phyloP scores from a whole-genome alignment of 306 rosid species.

The Cicer chorassanicum region DNA sequence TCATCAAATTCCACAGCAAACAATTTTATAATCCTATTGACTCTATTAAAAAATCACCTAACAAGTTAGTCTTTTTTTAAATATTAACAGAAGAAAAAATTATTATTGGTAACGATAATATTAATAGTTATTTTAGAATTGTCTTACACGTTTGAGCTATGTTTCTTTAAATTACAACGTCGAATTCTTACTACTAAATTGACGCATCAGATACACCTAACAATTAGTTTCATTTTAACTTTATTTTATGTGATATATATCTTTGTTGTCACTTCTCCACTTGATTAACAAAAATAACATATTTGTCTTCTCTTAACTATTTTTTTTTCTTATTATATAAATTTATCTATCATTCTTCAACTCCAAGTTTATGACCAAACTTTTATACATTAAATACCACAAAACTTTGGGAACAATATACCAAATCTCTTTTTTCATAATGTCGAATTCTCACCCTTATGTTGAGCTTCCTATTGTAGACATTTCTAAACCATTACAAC shows the following conservation, averaged over 20 bases:
- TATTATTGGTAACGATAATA: too few species aligned
- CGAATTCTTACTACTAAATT: too few species aligned
- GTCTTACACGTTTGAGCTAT: too few species aligned
- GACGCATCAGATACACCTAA: too few species aligned
- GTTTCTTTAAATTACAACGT: too few species aligned
- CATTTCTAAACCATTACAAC: constrained; percentile 70
- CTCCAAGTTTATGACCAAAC: constrained; percentile 52
- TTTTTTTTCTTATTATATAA: constrained; percentile 7
- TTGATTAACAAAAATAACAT: constrained; percentile 27
- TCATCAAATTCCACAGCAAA: constrained; percentile 36
- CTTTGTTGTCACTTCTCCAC: constrained; percentile 52
- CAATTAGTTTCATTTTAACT: constrained; percentile 32
- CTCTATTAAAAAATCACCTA: constrained; percentile 25
- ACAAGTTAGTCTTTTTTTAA: background rate
- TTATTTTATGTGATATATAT: constrained; percentile 34
- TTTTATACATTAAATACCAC: constrained; percentile 51
- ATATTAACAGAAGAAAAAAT: too few species aligned
- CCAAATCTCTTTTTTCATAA: constrained; percentile 55
- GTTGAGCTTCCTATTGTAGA: constrained; percentile 81
- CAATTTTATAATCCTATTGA: constrained; percentile 1
- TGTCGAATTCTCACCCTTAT: constrained; percentile 59
- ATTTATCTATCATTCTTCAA: constrained; percentile 40
- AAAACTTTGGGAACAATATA: constrained; percentile 58
- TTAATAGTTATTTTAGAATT: too few species aligned
- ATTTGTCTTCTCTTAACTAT: constrained; percentile 41